Percentiles rank a stretch among this genome's conserved stretches.
phyloP scores from a whole-genome alignment of 2,329 filamentous ascomycete genomes.

The Drechmeria coniospora region DNA sequence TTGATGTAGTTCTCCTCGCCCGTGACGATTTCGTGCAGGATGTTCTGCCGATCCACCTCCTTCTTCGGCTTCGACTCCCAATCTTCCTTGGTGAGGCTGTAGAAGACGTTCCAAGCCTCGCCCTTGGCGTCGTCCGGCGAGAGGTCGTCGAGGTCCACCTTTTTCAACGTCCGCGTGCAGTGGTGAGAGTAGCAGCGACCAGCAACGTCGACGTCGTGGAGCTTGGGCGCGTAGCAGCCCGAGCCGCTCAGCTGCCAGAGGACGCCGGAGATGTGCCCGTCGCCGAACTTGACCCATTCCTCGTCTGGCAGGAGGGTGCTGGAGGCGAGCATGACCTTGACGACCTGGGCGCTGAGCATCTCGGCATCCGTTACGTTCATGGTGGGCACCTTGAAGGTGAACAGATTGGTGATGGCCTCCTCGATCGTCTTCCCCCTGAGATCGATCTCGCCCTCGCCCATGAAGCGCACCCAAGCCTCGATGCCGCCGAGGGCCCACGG shows the following conservation, averaged over 20 bases:
- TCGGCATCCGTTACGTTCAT: slow-evolving; percentile 98
- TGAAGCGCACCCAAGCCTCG: slow-evolving; percentile 68
- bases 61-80: slow-evolving; percentile 61
- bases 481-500: slow-evolving; percentile 91
- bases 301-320: slow-evolving; percentile 74
- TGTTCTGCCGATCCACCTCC: slow-evolving; percentile 85
- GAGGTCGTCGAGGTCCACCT: slow-evolving; percentile 72
- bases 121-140: slow-evolving; percentile 53
- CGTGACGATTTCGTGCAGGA: slow-evolving; percentile 86
- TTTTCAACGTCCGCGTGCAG: slow-evolving; percentile 86
- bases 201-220: slow-evolving; percentile 55
- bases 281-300: slow-evolving; percentile 92
- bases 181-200: slow-evolving; percentile 87
- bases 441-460: slow-evolving; percentile 85
- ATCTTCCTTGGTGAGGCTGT: slow-evolving; percentile 65
- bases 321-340: slow-evolving; percentile 63
- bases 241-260: slow-evolving; percentile 83
- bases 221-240: slow-evolving; percentile 76
- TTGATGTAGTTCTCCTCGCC: slow-evolving; percentile 86
- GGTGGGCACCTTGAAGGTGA: slow-evolving; percentile 88
- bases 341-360: slow-evolving; percentile 61
- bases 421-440: slow-evolving; percentile 71
- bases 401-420: slow-evolving; percentile 75
- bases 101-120: slow-evolving; percentile 82
- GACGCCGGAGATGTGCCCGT: slow-evolving; percentile 69